These are phyloP conservation scores for Magnaporthiopsis poae DNA, from an alignment of 2,329 filamentous ascomycete genomes.

Conservation along the genomic window DNA sequence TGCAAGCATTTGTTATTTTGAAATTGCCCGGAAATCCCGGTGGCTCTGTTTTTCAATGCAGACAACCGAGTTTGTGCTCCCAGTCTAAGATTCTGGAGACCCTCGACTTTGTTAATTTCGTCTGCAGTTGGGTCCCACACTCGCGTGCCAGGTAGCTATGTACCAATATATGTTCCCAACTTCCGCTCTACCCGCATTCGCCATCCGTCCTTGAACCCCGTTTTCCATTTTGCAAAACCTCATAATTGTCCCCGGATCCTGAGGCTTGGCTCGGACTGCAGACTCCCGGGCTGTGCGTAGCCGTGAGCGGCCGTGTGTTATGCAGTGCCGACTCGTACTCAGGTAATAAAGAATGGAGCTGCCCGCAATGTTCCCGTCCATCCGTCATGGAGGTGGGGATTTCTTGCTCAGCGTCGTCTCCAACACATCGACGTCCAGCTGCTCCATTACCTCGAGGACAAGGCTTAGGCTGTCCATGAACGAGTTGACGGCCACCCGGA, in stretches of 20 bases:
- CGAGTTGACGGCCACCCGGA: constrained; percentile 88
- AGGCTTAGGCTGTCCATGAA: constrained; percentile 86
- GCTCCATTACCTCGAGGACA: constrained; percentile 79
- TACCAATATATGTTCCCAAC: no score
- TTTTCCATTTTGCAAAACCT: not conserved
- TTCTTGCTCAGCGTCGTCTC: constrained; percentile 18
- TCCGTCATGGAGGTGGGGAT: not conserved
- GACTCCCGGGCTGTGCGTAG: not conserved
- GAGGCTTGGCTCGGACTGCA: not conserved
- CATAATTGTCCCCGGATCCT: not conserved
- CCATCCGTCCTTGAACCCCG: no score
- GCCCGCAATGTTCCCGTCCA: not conserved
- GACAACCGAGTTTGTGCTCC: not conserved
- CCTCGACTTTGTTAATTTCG: no score
- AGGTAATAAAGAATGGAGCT: not conserved
- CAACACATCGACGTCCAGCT: constrained; percentile 77
- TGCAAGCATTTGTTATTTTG: not conserved
- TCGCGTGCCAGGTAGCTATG: not conserved
- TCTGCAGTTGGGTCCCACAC: not conserved
- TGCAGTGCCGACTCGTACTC: not conserved
- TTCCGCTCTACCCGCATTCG: not conserved
- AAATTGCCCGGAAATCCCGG: not conserved
- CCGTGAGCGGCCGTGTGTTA: not conserved
- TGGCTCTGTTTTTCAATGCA: not conserved
- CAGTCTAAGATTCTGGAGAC: no score